Base-by-base conservation (phyloP, 2,329 filamentous ascomycete genomes). In the Ploettnerulaceae sp. region DNA sequence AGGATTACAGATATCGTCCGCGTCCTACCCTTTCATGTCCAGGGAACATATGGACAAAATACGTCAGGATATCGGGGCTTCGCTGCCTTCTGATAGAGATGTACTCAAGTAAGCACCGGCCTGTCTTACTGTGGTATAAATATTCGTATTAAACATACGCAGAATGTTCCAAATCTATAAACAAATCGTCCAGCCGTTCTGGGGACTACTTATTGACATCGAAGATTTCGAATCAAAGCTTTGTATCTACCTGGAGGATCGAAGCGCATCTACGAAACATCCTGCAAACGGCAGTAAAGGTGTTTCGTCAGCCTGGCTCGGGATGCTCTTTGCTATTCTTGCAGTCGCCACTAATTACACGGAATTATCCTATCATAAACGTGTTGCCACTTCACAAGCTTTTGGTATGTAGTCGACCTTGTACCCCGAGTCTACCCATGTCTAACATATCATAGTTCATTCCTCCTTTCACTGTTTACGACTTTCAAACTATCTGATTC, bases 1-100 rank as follows among this genome's bases (percentile, higher is more conserved):
- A 18, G 80, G 80, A 11, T 68, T 84, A 26, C 79, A 84, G 58
- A 82, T 78, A 47, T 82, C 79, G 25, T 51, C 57, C 7, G 79
- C 80, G 22, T 79, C 80, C 2, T 84, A 82, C 57, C 80, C 80
- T 20, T 71, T 84, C 57, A 84, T 83, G 80, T 83, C 80, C 6
- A 70, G 75, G 14, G 71, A 74, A 24, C 79, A 83, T 50, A 71
- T 84, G 29, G 76, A 82, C 53, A 71, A 69, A 42, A 65, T 83
- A 49, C 79, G 78, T 0, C 67, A 72, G 20, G 80, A 84, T 49
- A 82, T 83, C 37, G 75, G 75, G 2, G 68, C 72, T 5, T 78
- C 82, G 58, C 67, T 84, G 15, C 80, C 80, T 2, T 81, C 79
- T 0, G 79, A 83, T 55, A 67, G 79, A 26, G 80, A 84, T 61